Conservation (phyloP, 306 rosid genomes). For the Macrotyloma uniflorum region DNA sequence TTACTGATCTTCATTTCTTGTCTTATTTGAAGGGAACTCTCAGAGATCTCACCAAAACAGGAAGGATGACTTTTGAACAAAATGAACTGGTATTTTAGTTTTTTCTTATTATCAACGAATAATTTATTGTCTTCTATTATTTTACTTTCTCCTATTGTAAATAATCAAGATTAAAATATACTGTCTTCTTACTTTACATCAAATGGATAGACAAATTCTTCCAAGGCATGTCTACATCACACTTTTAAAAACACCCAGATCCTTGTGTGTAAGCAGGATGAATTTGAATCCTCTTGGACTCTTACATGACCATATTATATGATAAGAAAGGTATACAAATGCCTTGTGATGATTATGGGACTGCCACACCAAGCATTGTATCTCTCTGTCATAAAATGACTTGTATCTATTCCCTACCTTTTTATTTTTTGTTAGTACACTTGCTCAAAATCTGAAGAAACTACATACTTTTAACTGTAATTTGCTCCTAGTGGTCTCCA, state of each 20-base stretch:
- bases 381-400: neutral
- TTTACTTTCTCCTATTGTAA: neutral
- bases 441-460: neutral
- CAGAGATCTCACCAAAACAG: constrained; percentile 76
- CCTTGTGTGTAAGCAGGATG: neutral
- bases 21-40: constrained; percentile 67
- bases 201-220: neutral
- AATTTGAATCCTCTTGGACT: neutral
- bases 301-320: neutral
- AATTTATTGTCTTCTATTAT: constrained; percentile 7
- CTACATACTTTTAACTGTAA: neutral
- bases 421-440: constrained; percentile 1
- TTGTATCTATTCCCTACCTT: neutral
- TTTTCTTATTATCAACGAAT: neutral
- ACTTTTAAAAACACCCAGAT: neutral
- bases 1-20: constrained; percentile 32
- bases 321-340: neutral
- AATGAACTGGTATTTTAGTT: constrained; percentile 50
- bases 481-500: constrained; percentile 1
- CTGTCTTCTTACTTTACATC: neutral
- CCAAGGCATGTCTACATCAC: neutral
- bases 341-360: neutral
- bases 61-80: constrained; percentile 58
- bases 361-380: neutral
- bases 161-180: neutral